phyloP scores from a whole-genome alignment of 768 basidiomycete species.

The Leccinum olivaceopallidum region DNA sequence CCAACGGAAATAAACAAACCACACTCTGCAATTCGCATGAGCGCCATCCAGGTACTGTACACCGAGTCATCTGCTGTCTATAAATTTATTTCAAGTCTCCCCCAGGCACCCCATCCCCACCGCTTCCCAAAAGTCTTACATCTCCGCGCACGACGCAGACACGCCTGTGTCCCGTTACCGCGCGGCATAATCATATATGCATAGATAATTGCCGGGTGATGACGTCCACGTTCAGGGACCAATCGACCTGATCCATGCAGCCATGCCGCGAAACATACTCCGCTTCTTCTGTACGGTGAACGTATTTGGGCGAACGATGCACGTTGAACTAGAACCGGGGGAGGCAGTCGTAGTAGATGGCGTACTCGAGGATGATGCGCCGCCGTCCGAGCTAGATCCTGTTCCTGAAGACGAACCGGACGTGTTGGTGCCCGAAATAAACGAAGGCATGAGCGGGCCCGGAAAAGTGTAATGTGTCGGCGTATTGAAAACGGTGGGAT shows the following conservation, averaged over 20 bases:
- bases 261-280: slow-evolving; percentile 17
- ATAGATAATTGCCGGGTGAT: slow-evolving; percentile 2
- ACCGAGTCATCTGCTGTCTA: neutral
- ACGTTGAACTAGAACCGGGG: slow-evolving; percentile 8
- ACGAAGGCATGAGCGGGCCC: slow-evolving; percentile 49
- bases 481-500: slow-evolving; percentile 39
- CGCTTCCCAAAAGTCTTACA: neutral
- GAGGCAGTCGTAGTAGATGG: slow-evolving; percentile 5
- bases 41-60: slow-evolving; percentile 1
- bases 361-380: slow-evolving; percentile 1
- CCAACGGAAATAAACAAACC: slow-evolving; percentile 7
- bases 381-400: neutral
- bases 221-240: slow-evolving; percentile 6
- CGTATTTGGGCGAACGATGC: slow-evolving; percentile 23
- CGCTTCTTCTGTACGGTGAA: slow-evolving; percentile 20
- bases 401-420: slow-evolving; percentile 14
- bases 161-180: neutral
- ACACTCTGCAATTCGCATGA: neutral
- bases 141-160: neutral
- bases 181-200: neutral
- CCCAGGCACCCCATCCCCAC: neutral
- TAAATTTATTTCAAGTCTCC: neutral
- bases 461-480: slow-evolving; percentile 48
- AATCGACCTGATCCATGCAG: slow-evolving; percentile 24
- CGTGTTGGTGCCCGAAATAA: slow-evolving; percentile 30